Percentiles rank a stretch among this genome's conserved stretches.
Conservation (phyloP, 2,329 filamentous ascomycete genomes). For the Coleophoma crateriformis region DNA sequence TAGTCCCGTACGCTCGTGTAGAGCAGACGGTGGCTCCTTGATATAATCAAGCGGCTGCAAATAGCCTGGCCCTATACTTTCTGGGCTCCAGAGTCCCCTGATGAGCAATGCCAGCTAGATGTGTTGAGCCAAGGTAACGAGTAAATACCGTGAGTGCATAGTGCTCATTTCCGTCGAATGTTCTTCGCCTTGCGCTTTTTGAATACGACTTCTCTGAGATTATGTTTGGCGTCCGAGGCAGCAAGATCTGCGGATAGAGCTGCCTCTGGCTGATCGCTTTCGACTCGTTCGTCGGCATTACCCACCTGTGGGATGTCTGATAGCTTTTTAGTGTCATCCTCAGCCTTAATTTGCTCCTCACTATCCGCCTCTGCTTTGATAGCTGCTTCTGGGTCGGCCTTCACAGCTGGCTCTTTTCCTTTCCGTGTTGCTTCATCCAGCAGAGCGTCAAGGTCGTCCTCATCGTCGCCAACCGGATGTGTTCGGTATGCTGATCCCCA, state of each 20-base stretch:
- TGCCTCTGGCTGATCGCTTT: slow-evolving; percentile 18
- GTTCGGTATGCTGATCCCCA: slow-evolving; percentile 27
- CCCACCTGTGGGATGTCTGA: not conserved
- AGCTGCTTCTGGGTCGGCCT: slow-evolving; percentile 14
- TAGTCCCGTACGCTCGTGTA: too few relatives aligned
- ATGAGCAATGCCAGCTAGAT: too few relatives aligned
- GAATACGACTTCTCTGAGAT: slow-evolving; percentile 55
- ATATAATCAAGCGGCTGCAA: too few relatives aligned
- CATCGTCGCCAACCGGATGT: slow-evolving; percentile 24
- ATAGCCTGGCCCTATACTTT: too few relatives aligned
- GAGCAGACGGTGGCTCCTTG: too few relatives aligned
- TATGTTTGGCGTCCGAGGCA: slow-evolving; percentile 23
- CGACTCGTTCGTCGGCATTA: slow-evolving; percentile 9
- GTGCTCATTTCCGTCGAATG: slow-evolving; percentile 48
- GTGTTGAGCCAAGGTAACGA: too few relatives aligned
- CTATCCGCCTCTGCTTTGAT: slow-evolving; percentile 14
- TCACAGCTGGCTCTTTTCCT: slow-evolving; percentile 15
- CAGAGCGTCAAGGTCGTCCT: slow-evolving; percentile 33
- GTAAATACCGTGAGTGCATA: too few relatives aligned
- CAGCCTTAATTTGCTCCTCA: slow-evolving; percentile 1
- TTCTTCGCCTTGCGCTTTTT: slow-evolving; percentile 74
- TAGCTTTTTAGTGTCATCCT: not conserved
- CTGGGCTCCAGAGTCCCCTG: too few relatives aligned
- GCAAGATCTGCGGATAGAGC: slow-evolving; percentile 34
- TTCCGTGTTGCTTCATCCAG: slow-evolving; percentile 21